Base-by-base conservation (phyloP, 176 grass and related monocot species). In the Alopecurus myosuroides region DNA sequence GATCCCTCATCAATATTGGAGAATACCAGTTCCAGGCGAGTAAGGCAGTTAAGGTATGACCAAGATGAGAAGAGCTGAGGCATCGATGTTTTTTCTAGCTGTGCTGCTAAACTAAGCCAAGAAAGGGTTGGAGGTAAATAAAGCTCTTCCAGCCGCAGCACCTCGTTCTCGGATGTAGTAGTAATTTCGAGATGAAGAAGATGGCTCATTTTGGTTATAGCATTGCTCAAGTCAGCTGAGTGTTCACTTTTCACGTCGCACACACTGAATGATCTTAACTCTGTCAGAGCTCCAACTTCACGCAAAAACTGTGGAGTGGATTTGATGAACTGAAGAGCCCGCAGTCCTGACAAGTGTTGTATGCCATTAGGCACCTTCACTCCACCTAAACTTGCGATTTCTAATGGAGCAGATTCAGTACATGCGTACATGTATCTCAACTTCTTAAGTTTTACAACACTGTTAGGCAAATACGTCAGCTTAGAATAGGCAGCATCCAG, bases 401-500 rank as follows among this genome's bases (percentile, higher is more conserved):
- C 55, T 4, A 25, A 23, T 19, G 1, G 2, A 17, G 2, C 14
- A 8, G 5, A 0, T 33, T 0, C 29, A 19, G 56, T 28, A 28
- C 7, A 20, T 10, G 62, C 7, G 4, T 20, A 20, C 0, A 66
- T 15, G 31, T 66, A 20, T 4, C 31, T 66, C 31, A 66, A 66
- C 62, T 35, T 66, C 3, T 35, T 0, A 35, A 36, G 63, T 4
- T 66, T 20, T 4, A 22, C 18, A 20, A 66, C 7, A 10, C 0
- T 66, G 0, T 36, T 66, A 3, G 63, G 63, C 9, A 67, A 22
- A 6, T 67, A 11, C 3, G 0, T 11, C 18, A 67, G 1, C 0
- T 67, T 11, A 67, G 33, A 0, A 0, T 22, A 0, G 0, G 0
- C 0, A 37, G 64, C 41, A 34, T 53, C 18, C 25, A 34, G 60